These are phyloP conservation scores for Lasiodiplodia sp. DNA, from an alignment of 2,329 filamentous ascomycete genomes.

Conservation along the genomic window DNA sequence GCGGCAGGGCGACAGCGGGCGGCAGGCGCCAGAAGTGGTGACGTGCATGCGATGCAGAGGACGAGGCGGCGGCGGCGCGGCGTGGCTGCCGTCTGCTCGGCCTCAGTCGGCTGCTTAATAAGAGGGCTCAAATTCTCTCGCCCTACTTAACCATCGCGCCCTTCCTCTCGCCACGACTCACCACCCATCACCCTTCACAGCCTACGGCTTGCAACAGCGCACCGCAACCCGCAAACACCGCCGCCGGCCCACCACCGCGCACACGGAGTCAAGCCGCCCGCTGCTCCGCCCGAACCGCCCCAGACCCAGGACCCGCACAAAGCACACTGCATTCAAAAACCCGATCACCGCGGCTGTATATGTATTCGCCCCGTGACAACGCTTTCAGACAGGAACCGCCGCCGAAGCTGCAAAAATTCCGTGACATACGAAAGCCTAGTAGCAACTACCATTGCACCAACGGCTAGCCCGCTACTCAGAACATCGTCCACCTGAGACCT, in stretches of 20 bases:
- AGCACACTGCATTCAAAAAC: constrained; percentile 28
- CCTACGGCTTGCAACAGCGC: constrained; percentile 21
- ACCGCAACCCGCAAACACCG: constrained; percentile 14
- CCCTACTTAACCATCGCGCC: constrained; percentile 25
- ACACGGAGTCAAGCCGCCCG: constrained; percentile 29
- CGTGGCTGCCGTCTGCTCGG: constrained; percentile 2
- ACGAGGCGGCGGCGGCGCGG: neutral
- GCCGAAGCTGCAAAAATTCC: constrained; percentile 96
- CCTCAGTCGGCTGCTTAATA: constrained; percentile 20
- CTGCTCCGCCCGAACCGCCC: constrained; percentile 28
- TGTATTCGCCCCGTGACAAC: constrained; percentile 98
- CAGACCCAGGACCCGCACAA: constrained; percentile 27
- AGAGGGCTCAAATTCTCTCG: constrained; percentile 23
- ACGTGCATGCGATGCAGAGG: neutral
- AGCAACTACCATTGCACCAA: constrained; percentile 88
- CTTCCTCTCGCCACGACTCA: constrained; percentile 23
- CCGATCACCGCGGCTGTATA: constrained; percentile 72
- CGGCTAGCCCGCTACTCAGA: constrained; percentile 73
- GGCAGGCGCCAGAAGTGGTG: constrained; percentile 23
- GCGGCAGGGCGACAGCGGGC: neutral
- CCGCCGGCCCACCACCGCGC: constrained; percentile 24
- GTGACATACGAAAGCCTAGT: constrained; percentile 93
- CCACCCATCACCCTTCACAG: constrained; percentile 13
- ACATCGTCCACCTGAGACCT: constrained; percentile 38
- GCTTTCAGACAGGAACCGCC: constrained; percentile 93